Conservation (phyloP, 164 flowering plant species). For the Warburgia ugandensis region DNA sequence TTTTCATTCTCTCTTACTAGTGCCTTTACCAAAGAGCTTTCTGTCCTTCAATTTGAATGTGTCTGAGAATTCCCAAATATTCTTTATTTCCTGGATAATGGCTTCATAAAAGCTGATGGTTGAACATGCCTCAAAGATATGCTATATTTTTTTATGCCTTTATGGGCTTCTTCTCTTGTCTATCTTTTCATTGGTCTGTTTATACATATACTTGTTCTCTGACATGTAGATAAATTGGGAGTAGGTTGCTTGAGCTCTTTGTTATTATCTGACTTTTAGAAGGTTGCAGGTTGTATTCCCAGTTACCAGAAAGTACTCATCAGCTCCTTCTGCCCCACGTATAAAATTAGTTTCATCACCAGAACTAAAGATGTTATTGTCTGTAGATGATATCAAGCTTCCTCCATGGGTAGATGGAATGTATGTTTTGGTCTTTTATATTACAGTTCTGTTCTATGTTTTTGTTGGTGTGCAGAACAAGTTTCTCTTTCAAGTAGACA, state of each 20-base stretch:
- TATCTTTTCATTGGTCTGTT: too few species aligned
- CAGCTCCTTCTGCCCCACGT: slow-evolving; percentile 58
- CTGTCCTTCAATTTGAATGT: too few species aligned
- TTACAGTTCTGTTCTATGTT: neutral
- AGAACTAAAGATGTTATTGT: slow-evolving; percentile 62
- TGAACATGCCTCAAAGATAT: too few species aligned
- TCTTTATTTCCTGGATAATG: too few species aligned
- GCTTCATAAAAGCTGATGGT: too few species aligned
- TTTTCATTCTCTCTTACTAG: too few species aligned
- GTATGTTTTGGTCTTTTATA: slow-evolving; percentile 32
- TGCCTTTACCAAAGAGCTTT: too few species aligned
- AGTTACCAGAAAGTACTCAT: slow-evolving; percentile 37
- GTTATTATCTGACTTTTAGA: neutral
- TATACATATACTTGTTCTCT: neutral
- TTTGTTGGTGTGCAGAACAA: neutral
- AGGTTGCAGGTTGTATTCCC: slow-evolving; percentile 58
- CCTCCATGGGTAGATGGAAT: slow-evolving; percentile 88
- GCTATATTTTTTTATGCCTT: too few species aligned
- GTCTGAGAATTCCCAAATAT: too few species aligned
- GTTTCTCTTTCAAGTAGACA: neutral
- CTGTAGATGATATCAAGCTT: slow-evolving; percentile 85
- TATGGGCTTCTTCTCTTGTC: too few species aligned
- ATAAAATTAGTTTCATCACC: slow-evolving; percentile 68
- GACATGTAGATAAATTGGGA: neutral
- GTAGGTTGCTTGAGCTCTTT: neutral